Conservation (phyloP, 441 rosid species). For the Pelargonium fulgidum region DNA sequence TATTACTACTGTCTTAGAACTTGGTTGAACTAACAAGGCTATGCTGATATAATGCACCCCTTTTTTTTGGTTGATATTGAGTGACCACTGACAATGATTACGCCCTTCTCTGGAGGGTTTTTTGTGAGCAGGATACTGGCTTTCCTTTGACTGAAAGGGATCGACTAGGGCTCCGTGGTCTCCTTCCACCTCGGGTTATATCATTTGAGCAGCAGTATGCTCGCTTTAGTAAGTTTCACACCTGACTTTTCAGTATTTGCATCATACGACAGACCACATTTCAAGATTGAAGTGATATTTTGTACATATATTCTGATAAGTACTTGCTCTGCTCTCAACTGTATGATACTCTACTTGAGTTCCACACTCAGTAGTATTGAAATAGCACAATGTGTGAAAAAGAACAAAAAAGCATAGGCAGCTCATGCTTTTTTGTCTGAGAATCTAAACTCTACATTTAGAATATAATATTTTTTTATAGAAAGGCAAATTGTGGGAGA, state of each 20-base stretch:
- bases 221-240: slow-evolving; percentile 73
- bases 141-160: slow-evolving; percentile 94
- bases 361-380: no score
- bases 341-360: no score
- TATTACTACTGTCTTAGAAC: not conserved
- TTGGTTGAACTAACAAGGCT: not conserved
- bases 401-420: not conserved
- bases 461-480: not conserved
- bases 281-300: not conserved
- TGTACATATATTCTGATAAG: no score
- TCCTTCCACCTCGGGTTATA: slow-evolving; percentile 93
- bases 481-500: no score
- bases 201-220: slow-evolving; percentile 85
- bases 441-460: not conserved
- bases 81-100: not conserved
- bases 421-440: not conserved
- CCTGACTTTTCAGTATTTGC: not conserved
- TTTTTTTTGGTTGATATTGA: not conserved
- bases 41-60: not conserved
- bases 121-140: slow-evolving; percentile 72
- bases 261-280: not conserved
- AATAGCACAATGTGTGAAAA: no score
- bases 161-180: slow-evolving; percentile 84
- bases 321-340: no score
- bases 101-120: not conserved